These are phyloP conservation scores for Jaapia argillacea DNA, from an alignment of 768 basidiomycete species.

Conservation along the genomic window DNA sequence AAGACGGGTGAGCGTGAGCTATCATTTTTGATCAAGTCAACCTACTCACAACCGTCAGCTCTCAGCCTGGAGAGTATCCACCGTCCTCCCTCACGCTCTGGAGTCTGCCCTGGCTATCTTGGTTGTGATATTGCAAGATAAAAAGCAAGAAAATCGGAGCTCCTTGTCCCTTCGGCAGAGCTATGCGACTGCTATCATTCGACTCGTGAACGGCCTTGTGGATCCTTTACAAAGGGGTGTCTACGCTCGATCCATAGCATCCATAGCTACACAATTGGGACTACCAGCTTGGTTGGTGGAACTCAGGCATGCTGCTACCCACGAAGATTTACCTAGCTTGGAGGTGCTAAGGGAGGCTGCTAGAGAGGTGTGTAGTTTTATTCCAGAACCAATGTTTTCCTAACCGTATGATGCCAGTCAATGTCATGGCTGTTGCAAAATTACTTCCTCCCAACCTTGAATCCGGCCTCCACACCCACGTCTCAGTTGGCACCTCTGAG, in stretches of 20 bases:
- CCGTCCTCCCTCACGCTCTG: conserved; percentile 71
- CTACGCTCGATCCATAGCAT: conserved; percentile 85
- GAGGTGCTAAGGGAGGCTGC: conserved; percentile 70
- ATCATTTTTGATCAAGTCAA: background rate
- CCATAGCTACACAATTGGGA: conserved; percentile 78
- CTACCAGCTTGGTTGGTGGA: conserved; percentile 88
- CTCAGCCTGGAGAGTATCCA: conserved; percentile 71
- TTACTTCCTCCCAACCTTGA: conserved; percentile 74
- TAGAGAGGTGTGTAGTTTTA: conserved; percentile 40
- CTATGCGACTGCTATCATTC: conserved; percentile 73
- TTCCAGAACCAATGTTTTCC: background rate
- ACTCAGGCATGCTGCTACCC: conserved; percentile 89
- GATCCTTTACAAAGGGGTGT: conserved; percentile 86
- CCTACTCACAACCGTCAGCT: conserved; percentile 31
- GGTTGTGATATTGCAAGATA: conserved; percentile 48
- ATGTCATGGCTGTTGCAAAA: conserved; percentile 77
- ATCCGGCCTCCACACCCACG: conserved; percentile 31
- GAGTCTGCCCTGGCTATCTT: conserved; percentile 63
- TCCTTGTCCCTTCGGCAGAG: conserved; percentile 56
- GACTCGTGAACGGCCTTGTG: conserved; percentile 91
- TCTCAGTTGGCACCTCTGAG: conserved; percentile 30
- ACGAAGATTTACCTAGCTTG: conserved; percentile 87
- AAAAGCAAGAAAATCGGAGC: conserved; percentile 16
- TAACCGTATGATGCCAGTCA: conserved; percentile 34
- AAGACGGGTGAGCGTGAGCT: conserved; percentile 53